phyloP scores from a whole-genome alignment of 768 basidiomycete genomes.

The Termitomyces sp. region DNA sequence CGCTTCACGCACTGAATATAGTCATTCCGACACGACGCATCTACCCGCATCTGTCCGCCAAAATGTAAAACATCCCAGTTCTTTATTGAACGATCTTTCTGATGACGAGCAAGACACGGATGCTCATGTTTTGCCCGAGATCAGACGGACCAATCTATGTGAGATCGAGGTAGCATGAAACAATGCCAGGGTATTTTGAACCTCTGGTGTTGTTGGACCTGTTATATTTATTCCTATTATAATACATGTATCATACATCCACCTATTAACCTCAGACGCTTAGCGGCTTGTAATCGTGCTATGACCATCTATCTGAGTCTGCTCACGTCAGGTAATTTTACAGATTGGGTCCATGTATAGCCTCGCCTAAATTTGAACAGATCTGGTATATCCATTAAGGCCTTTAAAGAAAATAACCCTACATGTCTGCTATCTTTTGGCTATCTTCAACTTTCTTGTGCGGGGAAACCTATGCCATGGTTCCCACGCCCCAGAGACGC shows the following conservation, averaged over 20 bases:
- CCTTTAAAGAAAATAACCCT: not conserved
- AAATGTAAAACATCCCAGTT: not conserved
- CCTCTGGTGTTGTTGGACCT: not conserved
- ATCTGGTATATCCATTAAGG: not conserved
- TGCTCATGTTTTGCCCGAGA: constrained; percentile 16
- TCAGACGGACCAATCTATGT: constrained; percentile 18
- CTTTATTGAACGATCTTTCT: constrained; percentile 1
- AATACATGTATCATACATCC: constrained; percentile 5
- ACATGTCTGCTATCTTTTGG: too few relatives aligned
- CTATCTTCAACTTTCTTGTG: not conserved
- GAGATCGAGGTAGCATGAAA: constrained; percentile 17
- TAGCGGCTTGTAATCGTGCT: not conserved
- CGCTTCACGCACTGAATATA: not conserved
- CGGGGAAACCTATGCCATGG: not conserved
- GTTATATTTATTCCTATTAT: constrained; percentile 21
- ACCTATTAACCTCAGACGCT: not conserved
- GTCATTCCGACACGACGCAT: not conserved
- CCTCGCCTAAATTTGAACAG: not conserved
- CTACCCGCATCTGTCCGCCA: not conserved
- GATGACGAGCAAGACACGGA: constrained; percentile 14
- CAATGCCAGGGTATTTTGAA: constrained; percentile 7
- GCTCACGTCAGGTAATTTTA: not conserved
- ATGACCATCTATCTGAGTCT: not conserved
- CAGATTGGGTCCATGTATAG: not conserved
- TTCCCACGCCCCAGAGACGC: constrained; percentile 22